These are phyloP conservation scores for Cyberlindnera xylosilytica DNA, from an alignment of 805 yeast species.

Conservation along the genomic window DNA sequence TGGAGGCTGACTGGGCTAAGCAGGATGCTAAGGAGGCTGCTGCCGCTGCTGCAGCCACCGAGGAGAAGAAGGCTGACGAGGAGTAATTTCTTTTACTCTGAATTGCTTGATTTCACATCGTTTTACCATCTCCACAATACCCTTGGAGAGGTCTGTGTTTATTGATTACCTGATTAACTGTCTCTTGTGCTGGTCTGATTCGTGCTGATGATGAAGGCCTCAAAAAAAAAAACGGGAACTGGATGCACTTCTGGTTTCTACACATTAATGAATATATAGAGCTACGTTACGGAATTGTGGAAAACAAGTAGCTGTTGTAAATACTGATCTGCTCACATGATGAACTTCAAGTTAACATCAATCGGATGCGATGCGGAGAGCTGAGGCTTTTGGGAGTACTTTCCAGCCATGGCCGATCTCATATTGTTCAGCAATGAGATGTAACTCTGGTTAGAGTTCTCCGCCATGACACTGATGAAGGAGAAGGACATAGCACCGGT, in stretches of 20 bases:
- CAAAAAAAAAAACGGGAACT: not conserved
- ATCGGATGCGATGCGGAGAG: conserved; percentile 66
- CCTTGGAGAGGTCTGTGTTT: not conserved
- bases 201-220: not conserved
- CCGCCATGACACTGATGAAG: conserved; percentile 54
- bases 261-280: not conserved
- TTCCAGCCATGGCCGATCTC: conserved; percentile 52
- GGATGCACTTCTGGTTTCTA: not conserved
- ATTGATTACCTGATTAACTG: conserved; percentile 4
- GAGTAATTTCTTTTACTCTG: conserved; percentile 8
- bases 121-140: not conserved
- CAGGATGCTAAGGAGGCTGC: conserved; percentile 40
- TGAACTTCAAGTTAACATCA: conserved; percentile 45
- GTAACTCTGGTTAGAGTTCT: conserved; percentile 55
- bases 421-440: conserved; percentile 58
- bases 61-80: conserved; percentile 13
- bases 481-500: conserved; percentile 79
- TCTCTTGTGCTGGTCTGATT: not conserved
- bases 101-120: not conserved
- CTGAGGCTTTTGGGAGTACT: conserved; percentile 73
- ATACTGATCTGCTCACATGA: conserved; percentile 19
- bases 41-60: conserved; percentile 12
- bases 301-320: not conserved
- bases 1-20: conserved; percentile 51
- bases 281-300: not conserved